Evolutionary conservation across 1,139 yeast species (phyloP), one percentile per base, ranked within the genome.

Genomic region (Saccharomycopsis crataegensis): DNA sequence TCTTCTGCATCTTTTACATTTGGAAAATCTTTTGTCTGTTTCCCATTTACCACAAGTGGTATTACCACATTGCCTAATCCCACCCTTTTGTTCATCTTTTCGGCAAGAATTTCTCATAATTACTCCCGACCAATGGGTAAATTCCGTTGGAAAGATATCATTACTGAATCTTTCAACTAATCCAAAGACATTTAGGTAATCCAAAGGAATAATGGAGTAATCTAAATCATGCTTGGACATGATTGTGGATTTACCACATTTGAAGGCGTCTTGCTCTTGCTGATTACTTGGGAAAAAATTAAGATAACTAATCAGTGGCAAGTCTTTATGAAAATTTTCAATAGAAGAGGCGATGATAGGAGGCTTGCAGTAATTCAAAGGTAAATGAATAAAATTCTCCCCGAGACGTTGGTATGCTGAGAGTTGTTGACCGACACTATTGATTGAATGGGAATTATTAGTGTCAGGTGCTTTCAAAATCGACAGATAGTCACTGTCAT

Each of bases 31-130:
- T 11, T 96, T 96, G 59, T 72, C 82, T 46, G 78, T 79, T 67
- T 93, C 99, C 99, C 99, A 93, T 65, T 78, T 83, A n/a, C 97
- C 97, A 70, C 99, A 93, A 43, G 81, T 86, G 62, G 90, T 83
- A 67, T 84, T 85, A 1, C 98, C 97, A 69, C 99, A 93, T 70
- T 93, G 99, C 51, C 98, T 78, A 40, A 93, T 86, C 2, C 98
- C 97, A 33, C 96, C 95, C 55, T 83, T 75, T 46, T 76, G 68
- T 65, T 91, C 98, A 67, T 91, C 94, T 64, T 93, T 82, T 56
- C 97, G 78, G 67, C 96, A 91, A 1, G 96, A 88, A 67, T 93
- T 93, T 58, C 98, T 77, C 93, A 93, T 93, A 49, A 91, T 89
- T 14, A 91, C 96, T 3, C 96, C 96, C 3, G 97, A 89, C 99